Conservation (phyloP, 768 basidiomycete genomes). For the Trametes coccinea region DNA sequence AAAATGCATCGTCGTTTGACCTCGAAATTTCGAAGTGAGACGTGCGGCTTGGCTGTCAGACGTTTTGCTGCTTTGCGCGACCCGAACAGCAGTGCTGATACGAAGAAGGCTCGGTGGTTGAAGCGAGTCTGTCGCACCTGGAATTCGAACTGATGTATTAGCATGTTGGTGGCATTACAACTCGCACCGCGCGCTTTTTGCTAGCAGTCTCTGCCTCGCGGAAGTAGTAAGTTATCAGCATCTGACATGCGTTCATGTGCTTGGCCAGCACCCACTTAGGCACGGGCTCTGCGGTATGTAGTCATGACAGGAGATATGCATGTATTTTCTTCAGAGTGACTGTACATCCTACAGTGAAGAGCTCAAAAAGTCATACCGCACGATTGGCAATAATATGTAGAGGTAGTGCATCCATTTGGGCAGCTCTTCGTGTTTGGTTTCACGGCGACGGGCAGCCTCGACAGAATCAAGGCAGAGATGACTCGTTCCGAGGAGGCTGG, state of each 20-base stretch:
- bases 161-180: neutral
- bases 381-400: neutral
- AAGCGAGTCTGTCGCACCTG: slow-evolving; percentile 55
- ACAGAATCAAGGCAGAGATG: neutral
- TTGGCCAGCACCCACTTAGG: too few relatives aligned
- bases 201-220: too few relatives aligned
- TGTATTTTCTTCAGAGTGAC: too few relatives aligned
- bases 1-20: slow-evolving; percentile 47
- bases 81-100: slow-evolving; percentile 38
- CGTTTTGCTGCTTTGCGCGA: slow-evolving; percentile 39
- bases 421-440: neutral
- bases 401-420: neutral
- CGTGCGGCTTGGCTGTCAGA: slow-evolving; percentile 51
- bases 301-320: too few relatives aligned
- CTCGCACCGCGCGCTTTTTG: too few relatives aligned
- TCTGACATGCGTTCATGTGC: neutral
- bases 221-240: too few relatives aligned
- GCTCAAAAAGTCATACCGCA: neutral
- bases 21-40: slow-evolving; percentile 50
- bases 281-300: too few relatives aligned
- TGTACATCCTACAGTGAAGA: neutral
- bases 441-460: neutral
- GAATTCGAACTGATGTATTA: slow-evolving; percentile 3
- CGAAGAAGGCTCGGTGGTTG: slow-evolving; percentile 52
- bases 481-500: neutral